Percentiles rank a stretch among this genome's conserved stretches.
Conservation (phyloP, 2,329 filamentous ascomycete species). For the Raffaelea arxii region DNA sequence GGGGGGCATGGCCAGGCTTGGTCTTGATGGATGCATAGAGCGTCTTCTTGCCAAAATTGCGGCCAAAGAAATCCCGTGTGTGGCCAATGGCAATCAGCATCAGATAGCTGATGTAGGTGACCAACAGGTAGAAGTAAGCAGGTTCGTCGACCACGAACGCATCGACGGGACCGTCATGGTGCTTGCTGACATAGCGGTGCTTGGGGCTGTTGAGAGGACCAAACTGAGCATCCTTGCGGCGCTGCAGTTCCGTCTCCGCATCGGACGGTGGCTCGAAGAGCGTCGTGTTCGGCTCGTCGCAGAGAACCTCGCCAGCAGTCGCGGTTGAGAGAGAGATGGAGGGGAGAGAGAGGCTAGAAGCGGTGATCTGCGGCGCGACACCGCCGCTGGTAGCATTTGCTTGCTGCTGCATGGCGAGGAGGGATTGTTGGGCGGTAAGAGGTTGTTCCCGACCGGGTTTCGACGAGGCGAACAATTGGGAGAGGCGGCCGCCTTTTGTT, state of each 20-base stretch:
- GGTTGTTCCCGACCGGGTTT: conserved; percentile 61
- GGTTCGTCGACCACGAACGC: conserved; percentile 89
- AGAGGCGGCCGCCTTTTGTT: conserved; percentile 59
- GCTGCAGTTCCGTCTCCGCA: conserved; percentile 68
- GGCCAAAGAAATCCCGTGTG: conserved; percentile 94
- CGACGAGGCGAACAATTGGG: conserved; percentile 73
- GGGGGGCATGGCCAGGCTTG: conserved; percentile 80
- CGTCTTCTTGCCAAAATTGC: conserved; percentile 79
- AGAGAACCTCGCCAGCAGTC: conserved; percentile 61
- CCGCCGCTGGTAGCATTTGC: conserved; percentile 31
- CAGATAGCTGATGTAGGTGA: conserved; percentile 96
- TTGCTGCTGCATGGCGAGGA: conserved; percentile 57
- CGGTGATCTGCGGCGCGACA: conserved; percentile 55
- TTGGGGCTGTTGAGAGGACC: conserved; percentile 70
- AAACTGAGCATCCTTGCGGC: conserved; percentile 80
- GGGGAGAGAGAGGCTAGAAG: conserved; percentile 68
- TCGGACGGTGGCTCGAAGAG: conserved; percentile 82
- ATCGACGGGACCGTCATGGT: conserved; percentile 69
- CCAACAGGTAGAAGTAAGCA: conserved; percentile 92
- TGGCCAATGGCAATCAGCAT: conserved; percentile 93
- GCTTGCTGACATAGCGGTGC: conserved; percentile 84
- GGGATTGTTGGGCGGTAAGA: conserved; percentile 51
- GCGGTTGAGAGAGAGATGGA: conserved; percentile 88
- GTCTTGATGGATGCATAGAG: conserved; percentile 73
- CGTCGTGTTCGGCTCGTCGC: conserved; percentile 61